Percentiles rank a stretch among this genome's conserved stretches.
These are phyloP conservation scores for Pestalotiopsis sp. DNA, from an alignment of 2,329 filamentous ascomycete genomes.

Conservation along the genomic window DNA sequence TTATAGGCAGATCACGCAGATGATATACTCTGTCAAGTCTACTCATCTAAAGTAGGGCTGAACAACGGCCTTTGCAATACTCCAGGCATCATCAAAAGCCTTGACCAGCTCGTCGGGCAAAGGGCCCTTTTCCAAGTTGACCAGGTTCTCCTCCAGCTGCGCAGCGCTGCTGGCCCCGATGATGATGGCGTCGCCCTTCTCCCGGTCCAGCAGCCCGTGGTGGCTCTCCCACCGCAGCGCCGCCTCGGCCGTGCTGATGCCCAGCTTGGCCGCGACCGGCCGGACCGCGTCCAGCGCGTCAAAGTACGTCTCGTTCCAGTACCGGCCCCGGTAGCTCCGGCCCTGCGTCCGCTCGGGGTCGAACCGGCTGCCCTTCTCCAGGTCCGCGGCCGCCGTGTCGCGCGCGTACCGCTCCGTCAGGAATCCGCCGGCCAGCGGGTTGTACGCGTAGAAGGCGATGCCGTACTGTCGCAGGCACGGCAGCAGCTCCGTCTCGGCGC, in stretches of 20 bases:
- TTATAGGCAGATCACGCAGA: too few relatives aligned
- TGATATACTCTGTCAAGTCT: neutral
- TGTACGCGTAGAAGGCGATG: conserved; percentile 48
- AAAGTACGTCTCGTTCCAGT: conserved; percentile 14
- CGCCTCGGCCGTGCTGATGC: conserved; percentile 14
- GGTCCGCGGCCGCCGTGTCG: neutral
- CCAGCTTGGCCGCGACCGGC: conserved; percentile 5
- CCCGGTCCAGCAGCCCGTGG: conserved; percentile 6
- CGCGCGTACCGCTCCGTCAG: conserved; percentile 13
- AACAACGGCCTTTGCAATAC: neutral
- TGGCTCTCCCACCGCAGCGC: conserved; percentile 14
- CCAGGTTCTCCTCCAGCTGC: conserved; percentile 10
- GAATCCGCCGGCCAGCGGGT: conserved; percentile 23
- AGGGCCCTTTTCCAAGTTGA: neutral
- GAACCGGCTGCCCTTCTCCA: conserved; percentile 12
- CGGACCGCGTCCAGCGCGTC: conserved; percentile 13
- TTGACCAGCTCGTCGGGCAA: conserved; percentile 8
- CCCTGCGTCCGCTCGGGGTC: conserved; percentile 8
- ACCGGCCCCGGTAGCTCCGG: conserved; percentile 2
- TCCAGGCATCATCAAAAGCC: conserved; percentile 10
- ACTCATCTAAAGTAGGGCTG: conserved; percentile 3
- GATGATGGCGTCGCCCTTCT: conserved; percentile 12
- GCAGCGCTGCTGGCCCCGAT: conserved; percentile 10
- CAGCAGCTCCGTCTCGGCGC: conserved; percentile 43
- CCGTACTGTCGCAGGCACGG: conserved; percentile 41